Evolutionary conservation across 768 basidiomycete species (phyloP), one percentile per base, ranked within the genome.

Genomic region (Asterophora lycoperdoides): DNA sequence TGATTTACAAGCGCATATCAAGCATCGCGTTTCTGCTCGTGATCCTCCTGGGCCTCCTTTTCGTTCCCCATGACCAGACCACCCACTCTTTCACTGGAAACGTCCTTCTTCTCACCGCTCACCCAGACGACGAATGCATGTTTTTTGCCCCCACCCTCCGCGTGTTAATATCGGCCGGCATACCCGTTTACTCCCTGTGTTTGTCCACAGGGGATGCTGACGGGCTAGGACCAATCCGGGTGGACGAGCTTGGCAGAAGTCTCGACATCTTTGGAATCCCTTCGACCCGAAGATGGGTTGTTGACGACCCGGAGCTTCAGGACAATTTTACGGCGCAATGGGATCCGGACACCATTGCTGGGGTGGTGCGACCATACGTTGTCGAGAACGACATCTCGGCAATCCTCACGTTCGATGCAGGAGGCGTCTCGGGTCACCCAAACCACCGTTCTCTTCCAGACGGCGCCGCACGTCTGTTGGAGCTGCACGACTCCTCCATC

Each of bases 51-150:
- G 67, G 62, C 4, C 56, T 69, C 17, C 59, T 75, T 1, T 62
- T 61, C 53, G 44, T 52, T 13, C 68, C 73, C 8, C 44, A 64
- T 0, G 57, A 65, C 19, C 64, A 65, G 0, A 61, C 67, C 40
- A 58, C 56, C 41, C 53, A 46, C 36, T 10, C 44, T 9, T 40
- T 48, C n/a, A 8, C 39, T 3, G 38, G 50, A 5, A 65, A 65
- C 32, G 62, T 89, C 29, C 71, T 93, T 32, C 64, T 96, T 3
- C 65, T 97, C 38, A 95, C 93, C 0, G 92, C 93, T 20, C 93
- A 97, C 62, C 93, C 93, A 2, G 93, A 96, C 62, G 93, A 97
- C 63, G 93, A 96, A 69, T 84, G 83, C 63, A 79, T 94, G 76
- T 97, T 97, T 75, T 97, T 97, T 64, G 83, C 84, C 3, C 93